These are phyloP conservation scores for Fusarium subtropicale DNA, from an alignment of 2,329 filamentous ascomycete genomes.

Conservation along the genomic window DNA sequence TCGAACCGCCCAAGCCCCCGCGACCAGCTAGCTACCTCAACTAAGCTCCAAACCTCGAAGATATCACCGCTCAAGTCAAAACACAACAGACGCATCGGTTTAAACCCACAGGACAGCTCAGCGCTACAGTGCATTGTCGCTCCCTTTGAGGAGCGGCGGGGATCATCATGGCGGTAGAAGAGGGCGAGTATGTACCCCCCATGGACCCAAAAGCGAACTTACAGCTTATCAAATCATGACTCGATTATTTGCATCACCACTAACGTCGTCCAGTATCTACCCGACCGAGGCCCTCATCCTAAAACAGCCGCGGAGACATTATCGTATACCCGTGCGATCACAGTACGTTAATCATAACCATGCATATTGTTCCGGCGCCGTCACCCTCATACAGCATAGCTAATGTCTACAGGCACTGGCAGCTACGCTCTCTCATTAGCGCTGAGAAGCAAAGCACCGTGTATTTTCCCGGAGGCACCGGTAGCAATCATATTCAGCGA, in stretches of 20 bases:
- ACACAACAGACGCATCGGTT: conserved; percentile 16
- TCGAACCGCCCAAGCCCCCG: conserved; percentile 5
- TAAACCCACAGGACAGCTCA: conserved; percentile 19
- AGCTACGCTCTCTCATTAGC: conserved; percentile 90
- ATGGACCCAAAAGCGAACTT: not conserved
- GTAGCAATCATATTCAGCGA: conserved; percentile 73
- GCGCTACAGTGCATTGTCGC: conserved; percentile 29
- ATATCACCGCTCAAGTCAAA: conserved; percentile 4
- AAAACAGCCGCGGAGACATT: conserved; percentile 71
- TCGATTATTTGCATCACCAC: conserved; percentile 13
- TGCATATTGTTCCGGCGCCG: conserved; percentile 26
- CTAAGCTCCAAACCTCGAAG: conserved; percentile 11
- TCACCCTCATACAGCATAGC: conserved; percentile 23
- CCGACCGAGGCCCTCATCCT: conserved; percentile 75
- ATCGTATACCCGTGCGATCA: conserved; percentile 73
- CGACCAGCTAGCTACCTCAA: not conserved
- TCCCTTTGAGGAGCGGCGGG: conserved; percentile 28
- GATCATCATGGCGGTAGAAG: conserved; percentile 64
- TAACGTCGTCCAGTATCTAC: conserved; percentile 63
- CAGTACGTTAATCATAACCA: conserved; percentile 63
- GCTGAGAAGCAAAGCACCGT: conserved; percentile 80
- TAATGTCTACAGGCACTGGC: conserved; percentile 74
- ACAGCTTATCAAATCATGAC: conserved; percentile 31
- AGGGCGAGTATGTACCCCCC: conserved; percentile 59
- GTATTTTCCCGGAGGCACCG: conserved; percentile 83